Evolutionary conservation across 768 basidiomycete genomes (phyloP).

Genomic region (Coprinellus aureogranulatus): DNA sequence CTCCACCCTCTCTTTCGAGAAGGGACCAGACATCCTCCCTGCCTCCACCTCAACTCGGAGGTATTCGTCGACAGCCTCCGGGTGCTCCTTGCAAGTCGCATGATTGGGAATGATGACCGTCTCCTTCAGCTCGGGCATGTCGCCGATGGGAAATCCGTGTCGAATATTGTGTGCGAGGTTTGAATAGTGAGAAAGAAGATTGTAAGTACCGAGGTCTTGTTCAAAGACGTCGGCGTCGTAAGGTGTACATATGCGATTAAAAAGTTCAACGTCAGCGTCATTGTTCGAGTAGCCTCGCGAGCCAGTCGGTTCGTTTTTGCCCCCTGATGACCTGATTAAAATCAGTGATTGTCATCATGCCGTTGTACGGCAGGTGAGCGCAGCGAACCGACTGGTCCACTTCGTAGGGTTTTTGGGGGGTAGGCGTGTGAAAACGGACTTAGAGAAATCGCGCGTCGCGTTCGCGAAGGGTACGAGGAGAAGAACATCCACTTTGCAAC

Average conservation of each 20-base stretch:
- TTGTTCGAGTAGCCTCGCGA: no score
- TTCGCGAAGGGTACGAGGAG: no score
- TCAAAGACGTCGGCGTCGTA: conserved; percentile 29
- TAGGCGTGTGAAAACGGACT: no score
- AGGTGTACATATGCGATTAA: conserved; percentile 25
- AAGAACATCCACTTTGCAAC: no score
- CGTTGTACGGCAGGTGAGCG: no score
- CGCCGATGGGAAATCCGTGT: conserved; percentile 31
- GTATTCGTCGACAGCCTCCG: conserved; percentile 16
- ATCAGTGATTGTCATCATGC: no score
- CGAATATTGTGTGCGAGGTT: conserved; percentile 25
- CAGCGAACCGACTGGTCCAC: no score
- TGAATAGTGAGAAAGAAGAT: conserved; percentile 25
- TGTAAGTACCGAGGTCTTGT: conserved; percentile 16
- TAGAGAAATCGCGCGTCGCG: no score
- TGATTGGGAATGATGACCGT: conserved; percentile 23
- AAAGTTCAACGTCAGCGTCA: conserved; percentile 18
- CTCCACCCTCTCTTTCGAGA: conserved; percentile 10
- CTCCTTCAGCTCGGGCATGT: conserved; percentile 21
- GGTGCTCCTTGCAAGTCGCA: conserved; percentile 7
- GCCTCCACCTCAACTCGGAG: conserved; percentile 17
- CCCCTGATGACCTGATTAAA: no score
- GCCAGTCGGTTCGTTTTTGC: no score
- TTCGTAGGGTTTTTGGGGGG: no score
- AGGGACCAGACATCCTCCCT: conserved; percentile 25